phyloP scores from a whole-genome alignment of 23 red algal species.

The Gracilariopsis chorda region DNA sequence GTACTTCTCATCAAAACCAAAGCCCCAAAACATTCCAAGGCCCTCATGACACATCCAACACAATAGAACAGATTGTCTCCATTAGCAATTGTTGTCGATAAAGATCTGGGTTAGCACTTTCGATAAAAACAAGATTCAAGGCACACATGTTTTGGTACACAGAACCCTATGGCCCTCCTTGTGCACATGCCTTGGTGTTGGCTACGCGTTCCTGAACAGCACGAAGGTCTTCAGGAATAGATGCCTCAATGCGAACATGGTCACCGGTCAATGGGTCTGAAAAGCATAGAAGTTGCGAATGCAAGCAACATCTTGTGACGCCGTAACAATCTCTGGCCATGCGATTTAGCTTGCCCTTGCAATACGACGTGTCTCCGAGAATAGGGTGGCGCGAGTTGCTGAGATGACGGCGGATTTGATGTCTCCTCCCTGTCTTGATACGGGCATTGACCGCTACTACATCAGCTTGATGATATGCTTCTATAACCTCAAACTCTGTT shows the following conservation, averaged over 20 bases:
- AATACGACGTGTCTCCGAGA: conserved; percentile 71
- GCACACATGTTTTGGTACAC: too few relatives aligned
- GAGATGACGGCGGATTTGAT: conserved; percentile 70
- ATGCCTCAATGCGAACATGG: background rate
- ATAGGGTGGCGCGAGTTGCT: conserved; percentile 51
- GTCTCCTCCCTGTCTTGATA: conserved; percentile 35
- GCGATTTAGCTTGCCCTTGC: conserved; percentile 48
- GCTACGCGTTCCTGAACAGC: background rate
- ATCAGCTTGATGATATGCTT: conserved; percentile 2
- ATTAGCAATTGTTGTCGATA: too few relatives aligned
- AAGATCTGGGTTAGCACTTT: too few relatives aligned
- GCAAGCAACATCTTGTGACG: conserved; percentile 29
- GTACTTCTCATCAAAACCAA: conserved; percentile 48
- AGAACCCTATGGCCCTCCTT: too few relatives aligned
- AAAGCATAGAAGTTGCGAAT: conserved; percentile 31
- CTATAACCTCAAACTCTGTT: conserved; percentile 18
- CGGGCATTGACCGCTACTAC: conserved; percentile 11
- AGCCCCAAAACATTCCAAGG: background rate
- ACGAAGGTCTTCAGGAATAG: conserved; percentile 44
- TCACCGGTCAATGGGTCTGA: background rate
- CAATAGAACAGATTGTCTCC: too few relatives aligned
- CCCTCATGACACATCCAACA: background rate
- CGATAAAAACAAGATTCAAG: too few relatives aligned
- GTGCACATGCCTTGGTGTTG: background rate
- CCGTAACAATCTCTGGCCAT: conserved; percentile 16